Evolutionary conservation across 1,284 basidiomycete genomes (phyloP).

Genomic region (Gymnopus androsaceus): DNA sequence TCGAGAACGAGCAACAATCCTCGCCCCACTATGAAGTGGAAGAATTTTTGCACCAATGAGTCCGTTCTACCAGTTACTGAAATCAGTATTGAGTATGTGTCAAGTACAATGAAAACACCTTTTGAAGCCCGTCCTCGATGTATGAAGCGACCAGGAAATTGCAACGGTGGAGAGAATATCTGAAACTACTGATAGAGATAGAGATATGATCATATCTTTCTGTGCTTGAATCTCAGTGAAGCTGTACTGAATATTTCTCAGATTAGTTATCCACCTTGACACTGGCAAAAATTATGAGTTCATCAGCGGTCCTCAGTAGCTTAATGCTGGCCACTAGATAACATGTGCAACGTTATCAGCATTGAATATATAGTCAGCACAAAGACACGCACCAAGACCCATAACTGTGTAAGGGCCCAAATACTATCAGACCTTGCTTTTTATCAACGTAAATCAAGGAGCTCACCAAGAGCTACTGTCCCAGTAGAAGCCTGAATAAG

Average conservation of each 20-base stretch:
- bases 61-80: background rate
- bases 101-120: background rate
- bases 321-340: background rate
- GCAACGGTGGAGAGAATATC: conserved; percentile 1
- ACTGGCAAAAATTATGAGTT: background rate
- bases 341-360: background rate
- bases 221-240: too few species aligned
- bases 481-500: too few species aligned
- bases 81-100: background rate
- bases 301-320: background rate
- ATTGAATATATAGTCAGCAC: too few species aligned
- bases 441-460: too few species aligned
- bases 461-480: too few species aligned
- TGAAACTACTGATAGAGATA: background rate
- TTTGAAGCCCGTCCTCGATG: conserved; percentile 2
- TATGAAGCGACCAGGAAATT: background rate
- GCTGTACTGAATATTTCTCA: too few species aligned
- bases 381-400: too few species aligned
- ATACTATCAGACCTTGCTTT: too few species aligned
- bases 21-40: conserved; percentile 3
- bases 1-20: background rate
- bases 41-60: background rate
- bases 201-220: background rate
- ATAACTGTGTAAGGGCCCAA: too few species aligned
- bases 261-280: background rate